A percentile compares a stretch with the other conserved stretches of the same genome.
Conservation (phyloP, 2,329 filamentous ascomycete genomes). For the Penicillium sp. region DNA sequence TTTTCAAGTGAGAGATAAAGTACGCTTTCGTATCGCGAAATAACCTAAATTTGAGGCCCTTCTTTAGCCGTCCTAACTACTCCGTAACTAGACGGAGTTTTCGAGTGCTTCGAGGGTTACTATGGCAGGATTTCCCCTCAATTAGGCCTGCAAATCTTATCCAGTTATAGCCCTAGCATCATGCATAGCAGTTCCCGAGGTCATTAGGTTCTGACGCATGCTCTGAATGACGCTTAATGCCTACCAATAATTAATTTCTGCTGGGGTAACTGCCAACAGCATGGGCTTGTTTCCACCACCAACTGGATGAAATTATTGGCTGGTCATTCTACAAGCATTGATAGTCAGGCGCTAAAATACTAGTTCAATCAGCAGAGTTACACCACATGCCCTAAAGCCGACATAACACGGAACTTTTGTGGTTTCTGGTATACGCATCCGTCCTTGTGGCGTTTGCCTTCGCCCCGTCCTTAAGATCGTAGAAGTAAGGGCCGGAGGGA, state of each 20-base stretch:
- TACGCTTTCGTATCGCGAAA: not conserved
- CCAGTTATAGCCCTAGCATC: not conserved
- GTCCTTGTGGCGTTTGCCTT: not conserved
- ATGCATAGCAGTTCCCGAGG: not conserved
- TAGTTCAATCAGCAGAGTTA: not conserved
- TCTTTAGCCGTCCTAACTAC: not conserved
- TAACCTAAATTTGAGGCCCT: not conserved
- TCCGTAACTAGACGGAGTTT: too few species aligned
- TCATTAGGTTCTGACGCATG: too few species aligned
- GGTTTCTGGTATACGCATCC: not conserved
- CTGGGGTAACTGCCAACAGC: not conserved
- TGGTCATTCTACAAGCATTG: not conserved
- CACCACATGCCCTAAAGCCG: not conserved
- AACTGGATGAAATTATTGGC: not conserved
- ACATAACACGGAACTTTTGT: not conserved
- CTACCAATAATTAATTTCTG: not conserved
- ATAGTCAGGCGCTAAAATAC: not conserved
- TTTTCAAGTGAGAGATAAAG: not conserved
- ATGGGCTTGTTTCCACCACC: not conserved
- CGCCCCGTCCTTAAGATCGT: not conserved
- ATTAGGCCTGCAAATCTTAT: not conserved
- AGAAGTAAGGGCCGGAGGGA: not conserved
- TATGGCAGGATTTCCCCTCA: not conserved
- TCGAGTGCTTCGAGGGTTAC: not conserved
- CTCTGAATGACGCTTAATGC: not conserved